Evolutionary conservation across 1,139 yeast genomes (phyloP), one percentile per base, ranked within the genome.

Genomic region (Yamadazyma membranifaciens): DNA sequence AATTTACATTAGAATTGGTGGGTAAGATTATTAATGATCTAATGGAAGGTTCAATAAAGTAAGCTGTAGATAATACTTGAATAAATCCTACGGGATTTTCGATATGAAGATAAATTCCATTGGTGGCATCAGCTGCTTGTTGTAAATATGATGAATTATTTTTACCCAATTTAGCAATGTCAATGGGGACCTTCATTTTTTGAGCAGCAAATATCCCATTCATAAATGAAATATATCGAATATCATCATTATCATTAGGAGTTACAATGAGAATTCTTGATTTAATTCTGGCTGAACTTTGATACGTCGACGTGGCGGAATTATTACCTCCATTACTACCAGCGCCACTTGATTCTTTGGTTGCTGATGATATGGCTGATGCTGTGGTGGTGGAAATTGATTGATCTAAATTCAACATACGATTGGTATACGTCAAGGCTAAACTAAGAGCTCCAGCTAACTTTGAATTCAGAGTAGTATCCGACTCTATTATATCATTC

Each of bases 151-250:
- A 86, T 2, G 95, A 83, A 49, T 82, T 64, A 32, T 52, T 78
- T 12, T 71, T 69, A 1, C 92, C 92, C 36, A 94, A 67, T 57
- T 91, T 89, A 45, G 94, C 91, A 14, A 91, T 89, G 60, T 94
- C 98, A 12, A 92, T 82, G 2, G 96, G 87, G 10, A 92, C 81
- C 54, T 83, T 83, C 83, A 87, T 78, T 61, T 89, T 89, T 52
- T 92, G 97, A 1, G 98, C 96, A 0, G 98, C 94, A 64, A 94
- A 94, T 33, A 92, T 91, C 49, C 94, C 78, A 62, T 94, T 94
- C 98, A 94, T 94, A 36, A 89, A 82, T 4, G 98, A 87, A 33
- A 92, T 87, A 60, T 94, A 94, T 45, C 87, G 87, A 40, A 88
- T 69, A 15, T 88, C 81, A 42, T 82, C 81, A 51, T 88, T 94